Percentiles rank a stretch among this genome's conserved stretches.
These are phyloP conservation scores for Colletotrichum orbiculare DNA, from an alignment of 2,329 filamentous ascomycete species.

Conservation along the genomic window DNA sequence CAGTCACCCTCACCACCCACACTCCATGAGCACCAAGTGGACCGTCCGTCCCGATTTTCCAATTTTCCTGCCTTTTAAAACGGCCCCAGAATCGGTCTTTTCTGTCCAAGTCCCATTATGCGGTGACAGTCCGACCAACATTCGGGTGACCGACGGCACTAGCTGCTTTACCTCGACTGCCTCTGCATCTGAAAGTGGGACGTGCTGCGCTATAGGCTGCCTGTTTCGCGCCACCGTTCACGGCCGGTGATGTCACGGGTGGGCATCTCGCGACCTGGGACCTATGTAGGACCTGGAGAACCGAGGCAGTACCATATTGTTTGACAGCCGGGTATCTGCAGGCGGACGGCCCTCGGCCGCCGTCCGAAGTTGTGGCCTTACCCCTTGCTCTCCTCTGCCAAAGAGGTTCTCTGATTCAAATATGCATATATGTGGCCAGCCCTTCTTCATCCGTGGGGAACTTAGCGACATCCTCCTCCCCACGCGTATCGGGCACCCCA, in stretches of 20 bases:
- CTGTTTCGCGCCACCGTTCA: slow-evolving; percentile 29
- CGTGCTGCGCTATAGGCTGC: slow-evolving; percentile 31
- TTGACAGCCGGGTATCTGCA: not conserved
- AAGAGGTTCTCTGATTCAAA: no score
- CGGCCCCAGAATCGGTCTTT: no score
- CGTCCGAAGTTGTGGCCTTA: slow-evolving; percentile 22
- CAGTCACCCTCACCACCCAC: slow-evolving; percentile 25
- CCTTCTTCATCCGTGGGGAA: no score
- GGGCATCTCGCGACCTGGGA: slow-evolving; percentile 16
- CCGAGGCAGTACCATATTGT: not conserved
- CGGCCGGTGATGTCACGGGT: slow-evolving; percentile 31
- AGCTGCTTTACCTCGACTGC: slow-evolving; percentile 13
- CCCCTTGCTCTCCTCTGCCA: not conserved
- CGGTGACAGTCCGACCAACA: not conserved
- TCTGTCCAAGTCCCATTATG: no score
- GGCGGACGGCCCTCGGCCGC: slow-evolving; percentile 9
- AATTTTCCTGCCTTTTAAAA: not conserved
- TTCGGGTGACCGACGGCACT: slow-evolving; percentile 14
- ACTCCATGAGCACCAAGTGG: not conserved
- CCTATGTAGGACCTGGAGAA: not conserved
- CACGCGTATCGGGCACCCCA: no score
- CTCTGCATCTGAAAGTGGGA: slow-evolving; percentile 26
- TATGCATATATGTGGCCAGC: no score
- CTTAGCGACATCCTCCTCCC: no score
- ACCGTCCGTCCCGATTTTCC: slow-evolving; percentile 12